These are phyloP conservation scores for Bimuria novae-zelandiae DNA, from an alignment of 2,329 filamentous ascomycete species.

Conservation along the genomic window DNA sequence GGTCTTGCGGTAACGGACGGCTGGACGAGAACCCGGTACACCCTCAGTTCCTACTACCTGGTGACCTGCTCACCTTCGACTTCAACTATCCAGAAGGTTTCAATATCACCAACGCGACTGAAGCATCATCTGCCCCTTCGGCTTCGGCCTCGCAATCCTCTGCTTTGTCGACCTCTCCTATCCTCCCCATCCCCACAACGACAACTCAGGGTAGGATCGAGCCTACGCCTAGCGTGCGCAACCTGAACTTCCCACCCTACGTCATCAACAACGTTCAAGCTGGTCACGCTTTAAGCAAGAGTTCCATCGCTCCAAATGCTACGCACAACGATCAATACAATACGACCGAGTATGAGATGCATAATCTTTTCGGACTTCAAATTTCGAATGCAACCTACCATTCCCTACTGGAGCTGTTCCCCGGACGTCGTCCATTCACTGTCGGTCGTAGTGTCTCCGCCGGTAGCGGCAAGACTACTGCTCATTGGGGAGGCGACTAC, in stretches of 20 bases:
- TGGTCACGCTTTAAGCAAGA: slow-evolving; percentile 63
- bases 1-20: slow-evolving; percentile 68
- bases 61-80: slow-evolving; percentile 63
- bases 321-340: slow-evolving; percentile 69
- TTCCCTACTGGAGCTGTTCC: slow-evolving; percentile 67
- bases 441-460: slow-evolving; percentile 19
- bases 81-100: slow-evolving; percentile 70
- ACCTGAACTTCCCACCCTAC: slow-evolving; percentile 74
- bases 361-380: slow-evolving; percentile 64
- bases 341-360: slow-evolving; percentile 71
- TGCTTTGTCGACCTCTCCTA: slow-evolving; percentile 38
- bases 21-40: slow-evolving; percentile 68
- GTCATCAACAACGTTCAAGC: slow-evolving; percentile 73
- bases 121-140: slow-evolving; percentile 62
- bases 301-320: slow-evolving; percentile 74
- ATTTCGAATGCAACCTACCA: slow-evolving; percentile 53
- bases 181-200: slow-evolving; percentile 28
- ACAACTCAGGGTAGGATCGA: slow-evolving; percentile 59
- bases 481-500: slow-evolving; percentile 71
- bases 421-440: slow-evolving; percentile 6
- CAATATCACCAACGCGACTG: slow-evolving; percentile 66
- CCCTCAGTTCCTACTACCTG: slow-evolving; percentile 65
- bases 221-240: slow-evolving; percentile 64
- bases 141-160: slow-evolving; percentile 56
- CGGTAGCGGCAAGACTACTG: slow-evolving; percentile 18